Percentiles rank a stretch among this genome's conserved stretches.
These are phyloP conservation scores for Pestalotiopsis sp. DNA, from an alignment of 2,329 filamentous ascomycete species.

Conservation along the genomic window DNA sequence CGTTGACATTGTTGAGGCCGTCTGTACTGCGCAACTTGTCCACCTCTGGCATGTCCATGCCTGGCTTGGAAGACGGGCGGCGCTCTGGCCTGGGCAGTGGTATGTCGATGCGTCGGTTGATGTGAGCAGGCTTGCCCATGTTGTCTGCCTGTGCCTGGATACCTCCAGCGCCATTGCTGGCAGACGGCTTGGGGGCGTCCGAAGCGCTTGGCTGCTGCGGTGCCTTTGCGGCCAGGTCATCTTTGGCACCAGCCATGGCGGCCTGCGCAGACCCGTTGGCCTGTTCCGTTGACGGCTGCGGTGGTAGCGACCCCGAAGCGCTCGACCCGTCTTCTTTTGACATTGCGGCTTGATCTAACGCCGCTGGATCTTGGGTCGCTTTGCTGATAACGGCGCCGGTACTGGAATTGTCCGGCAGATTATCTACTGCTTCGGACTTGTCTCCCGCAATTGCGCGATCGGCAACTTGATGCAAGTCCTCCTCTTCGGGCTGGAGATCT, in stretches of 20 bases:
- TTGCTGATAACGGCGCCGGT: constrained; percentile 1
- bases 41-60: constrained; percentile 25
- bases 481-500: background rate
- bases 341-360: background rate
- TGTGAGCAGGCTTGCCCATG: constrained; percentile 31
- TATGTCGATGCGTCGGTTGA: constrained; percentile 33
- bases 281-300: background rate
- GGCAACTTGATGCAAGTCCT: background rate
- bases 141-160: constrained; percentile 24
- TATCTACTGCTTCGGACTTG: background rate
- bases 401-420: background rate
- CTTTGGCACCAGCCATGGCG: background rate
- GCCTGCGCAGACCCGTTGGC: background rate
- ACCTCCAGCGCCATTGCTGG: background rate
- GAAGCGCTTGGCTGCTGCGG: background rate
- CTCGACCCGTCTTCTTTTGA: background rate
- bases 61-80: constrained; percentile 8
- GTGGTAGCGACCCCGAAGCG: background rate
- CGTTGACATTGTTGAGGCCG: constrained; percentile 22
- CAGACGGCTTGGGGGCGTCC: background rate
- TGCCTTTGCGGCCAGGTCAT: constrained; percentile 2
- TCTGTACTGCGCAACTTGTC: constrained; percentile 24
- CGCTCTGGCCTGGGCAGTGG: constrained; percentile 29
- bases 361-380: constrained; percentile 3
- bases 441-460: background rate